phyloP scores from a whole-genome alignment of 768 basidiomycete species.

The Kwoniella mangroviensis region DNA sequence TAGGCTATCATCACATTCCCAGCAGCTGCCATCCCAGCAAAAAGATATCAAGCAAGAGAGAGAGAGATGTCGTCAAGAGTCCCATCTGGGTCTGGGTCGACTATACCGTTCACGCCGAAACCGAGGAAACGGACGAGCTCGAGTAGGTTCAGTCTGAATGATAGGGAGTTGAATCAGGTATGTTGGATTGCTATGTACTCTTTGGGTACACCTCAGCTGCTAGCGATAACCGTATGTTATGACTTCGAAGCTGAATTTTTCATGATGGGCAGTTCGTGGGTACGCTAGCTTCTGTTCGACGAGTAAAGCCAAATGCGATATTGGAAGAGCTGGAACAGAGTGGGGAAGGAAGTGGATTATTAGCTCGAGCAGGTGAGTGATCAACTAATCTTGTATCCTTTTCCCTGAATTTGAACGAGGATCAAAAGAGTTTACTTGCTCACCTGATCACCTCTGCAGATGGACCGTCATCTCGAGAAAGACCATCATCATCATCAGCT shows the following conservation, averaged over 20 bases:
- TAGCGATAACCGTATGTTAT: background rate
- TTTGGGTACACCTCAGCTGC: background rate
- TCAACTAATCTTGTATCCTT: no score
- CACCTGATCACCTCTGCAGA: constrained; percentile 1
- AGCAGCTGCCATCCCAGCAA: background rate
- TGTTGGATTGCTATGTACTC: constrained; percentile 27
- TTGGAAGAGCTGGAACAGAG: constrained; percentile 52
- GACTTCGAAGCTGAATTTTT: constrained; percentile 2
- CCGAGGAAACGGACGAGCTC: constrained; percentile 38
- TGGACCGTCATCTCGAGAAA: constrained; percentile 18
- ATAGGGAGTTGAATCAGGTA: constrained; percentile 48
- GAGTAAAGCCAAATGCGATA: constrained; percentile 45
- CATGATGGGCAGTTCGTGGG: constrained; percentile 37
- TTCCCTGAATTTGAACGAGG: no score
- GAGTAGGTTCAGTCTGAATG: constrained; percentile 33
- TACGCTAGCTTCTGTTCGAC: constrained; percentile 52
- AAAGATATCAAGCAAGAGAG: background rate
- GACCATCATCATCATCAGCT: background rate
- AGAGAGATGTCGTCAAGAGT: constrained; percentile 7
- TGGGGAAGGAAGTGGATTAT: constrained; percentile 35
- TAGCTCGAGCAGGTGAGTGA: constrained; percentile 33
- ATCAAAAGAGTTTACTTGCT: no score
- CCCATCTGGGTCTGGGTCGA: constrained; percentile 34
- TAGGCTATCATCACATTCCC: background rate
- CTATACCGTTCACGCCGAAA: constrained; percentile 51